phyloP scores from a whole-genome alignment of 148 eudicot genomes.

The Rhododendron simsii region DNA sequence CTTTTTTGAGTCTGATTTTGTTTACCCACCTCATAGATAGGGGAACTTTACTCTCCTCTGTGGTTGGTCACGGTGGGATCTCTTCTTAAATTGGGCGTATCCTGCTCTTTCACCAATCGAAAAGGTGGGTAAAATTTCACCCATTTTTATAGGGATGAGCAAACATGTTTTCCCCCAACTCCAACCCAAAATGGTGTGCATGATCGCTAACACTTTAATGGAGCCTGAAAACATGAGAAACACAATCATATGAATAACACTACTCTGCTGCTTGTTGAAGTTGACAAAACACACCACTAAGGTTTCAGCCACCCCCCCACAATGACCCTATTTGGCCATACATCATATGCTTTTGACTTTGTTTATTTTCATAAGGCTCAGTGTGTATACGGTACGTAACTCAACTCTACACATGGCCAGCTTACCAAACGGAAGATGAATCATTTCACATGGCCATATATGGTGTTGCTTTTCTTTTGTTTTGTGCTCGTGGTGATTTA shows the following conservation, averaged over 20 bases:
- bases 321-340: not conserved
- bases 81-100: too few species aligned
- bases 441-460: not conserved
- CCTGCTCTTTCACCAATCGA: too few species aligned
- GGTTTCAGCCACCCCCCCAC: not conserved
- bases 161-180: not conserved
- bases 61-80: too few species aligned
- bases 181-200: not conserved
- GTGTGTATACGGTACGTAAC: not conserved
- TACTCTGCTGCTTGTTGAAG: not conserved
- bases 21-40: not conserved
- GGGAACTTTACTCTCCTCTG: not conserved
- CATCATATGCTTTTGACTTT: not conserved
- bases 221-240: too few species aligned
- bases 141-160: too few species aligned
- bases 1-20: too few species aligned
- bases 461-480: not conserved
- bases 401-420: not conserved
- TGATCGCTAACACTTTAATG: not conserved
- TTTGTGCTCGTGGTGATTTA: not conserved
- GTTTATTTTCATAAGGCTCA: not conserved
- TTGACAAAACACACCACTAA: not conserved
- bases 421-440: not conserved
- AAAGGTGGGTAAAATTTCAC: too few species aligned
- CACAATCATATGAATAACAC: too few species aligned